Base-by-base conservation (phyloP, 352 stramenopile species). In the Pythium phragmitis region DNA sequence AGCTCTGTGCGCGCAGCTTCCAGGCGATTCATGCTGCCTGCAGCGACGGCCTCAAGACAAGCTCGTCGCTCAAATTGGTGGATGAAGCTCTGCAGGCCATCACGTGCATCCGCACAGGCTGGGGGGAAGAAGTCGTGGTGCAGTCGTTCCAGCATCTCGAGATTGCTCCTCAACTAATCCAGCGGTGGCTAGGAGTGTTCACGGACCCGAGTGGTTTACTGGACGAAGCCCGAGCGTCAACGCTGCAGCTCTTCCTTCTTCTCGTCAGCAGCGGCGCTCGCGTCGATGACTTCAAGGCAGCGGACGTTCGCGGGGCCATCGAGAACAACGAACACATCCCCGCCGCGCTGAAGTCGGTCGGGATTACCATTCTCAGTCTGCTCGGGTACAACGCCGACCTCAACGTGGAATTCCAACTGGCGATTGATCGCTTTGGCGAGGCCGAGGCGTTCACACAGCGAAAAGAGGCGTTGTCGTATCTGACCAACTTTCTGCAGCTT, bases 341-440 rank as follows among this genome's bases (percentile, higher is more conserved):
- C 0, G 58, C 73, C 0, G 68, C 69, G 3, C 76, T 89, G 55
- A 91, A 92, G 48, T 68, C 79, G 5, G 56, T 89, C 8, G 70
- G 75, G 11, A 77, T 90, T 2, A 74, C 84, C 7, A 76, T 92
- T 21, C 52, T 92, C 12, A 79, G 79, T 34, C 62, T 92, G 34
- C 68, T 92, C 1, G 84, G 84, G 0, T 92, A 88, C 65, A 89
- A 80, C 17, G 67, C 81, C 0, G 81, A 92, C 58, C 60, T 92
- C 9, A 90, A 88, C 36, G 75, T 74, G 28, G 84, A 90, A 36
- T 88, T 91, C 30, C 69, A 70, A 16, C 54, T 70, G 11, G 75
- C 75, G 1, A 67, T 92, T 5, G 48, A 77, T 3, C 68, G 74
- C 6, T 85, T 88, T 30, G 60, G 69, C 39, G 57, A 61, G 16